These are phyloP conservation scores for Coniferiporia weirii DNA, from an alignment of 1,284 basidiomycete genomes.

Conservation along the genomic window DNA sequence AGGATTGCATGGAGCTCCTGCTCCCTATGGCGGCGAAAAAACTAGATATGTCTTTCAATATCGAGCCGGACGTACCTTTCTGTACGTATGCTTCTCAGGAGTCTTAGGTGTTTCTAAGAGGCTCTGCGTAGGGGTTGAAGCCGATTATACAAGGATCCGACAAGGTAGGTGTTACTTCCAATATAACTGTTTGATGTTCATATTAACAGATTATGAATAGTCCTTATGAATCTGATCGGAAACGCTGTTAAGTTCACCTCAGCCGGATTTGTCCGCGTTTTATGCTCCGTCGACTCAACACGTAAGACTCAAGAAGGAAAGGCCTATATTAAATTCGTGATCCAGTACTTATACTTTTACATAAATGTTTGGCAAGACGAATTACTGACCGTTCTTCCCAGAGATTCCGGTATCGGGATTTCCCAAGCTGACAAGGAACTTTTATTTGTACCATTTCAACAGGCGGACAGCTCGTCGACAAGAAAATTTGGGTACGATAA, in stretches of 20 bases:
- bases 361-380: not conserved
- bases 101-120: not conserved
- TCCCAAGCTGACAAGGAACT: conserved; percentile 57
- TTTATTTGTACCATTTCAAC: conserved; percentile 67
- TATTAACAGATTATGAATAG: conserved; percentile 29
- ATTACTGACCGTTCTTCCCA: not conserved
- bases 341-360: conserved; percentile 40
- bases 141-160: conserved; percentile 65
- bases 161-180: conserved; percentile 41
- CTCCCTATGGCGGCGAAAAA: conserved; percentile 68
- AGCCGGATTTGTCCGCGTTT: conserved; percentile 54
- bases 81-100: conserved; percentile 35
- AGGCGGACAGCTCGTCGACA: conserved; percentile 71
- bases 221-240: conserved; percentile 69
- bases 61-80: conserved; percentile 55
- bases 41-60: conserved; percentile 65
- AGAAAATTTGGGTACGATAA: conserved; percentile 47
- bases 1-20: conserved; percentile 71
- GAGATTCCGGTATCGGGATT: conserved; percentile 59
- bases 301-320: conserved; percentile 30
- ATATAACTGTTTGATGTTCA: not conserved
- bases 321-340: conserved; percentile 55
- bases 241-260: conserved; percentile 72
- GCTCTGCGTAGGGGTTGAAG: conserved; percentile 49
- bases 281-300: conserved; percentile 47